Evolutionary conservation across 176 grass and related monocot species (phyloP), one percentile per base, ranked within the genome.

Genomic region (Eragrostis nindensis): DNA sequence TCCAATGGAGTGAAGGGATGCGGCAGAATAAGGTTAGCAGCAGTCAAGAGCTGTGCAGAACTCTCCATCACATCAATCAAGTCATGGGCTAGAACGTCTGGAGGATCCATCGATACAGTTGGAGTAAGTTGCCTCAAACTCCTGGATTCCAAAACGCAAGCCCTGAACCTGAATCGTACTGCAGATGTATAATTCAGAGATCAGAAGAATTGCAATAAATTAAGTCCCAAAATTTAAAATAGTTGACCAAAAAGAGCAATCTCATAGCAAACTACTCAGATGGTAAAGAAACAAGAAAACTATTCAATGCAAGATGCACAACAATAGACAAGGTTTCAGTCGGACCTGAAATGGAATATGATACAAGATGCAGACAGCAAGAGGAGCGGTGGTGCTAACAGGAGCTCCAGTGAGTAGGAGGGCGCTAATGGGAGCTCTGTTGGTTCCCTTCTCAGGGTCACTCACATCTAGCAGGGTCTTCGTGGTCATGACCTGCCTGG

Each of bases 1-100:
- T 84, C 80, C 11, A 32, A 38, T 70, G 60, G 8, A 83, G 49
- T 73, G 52, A 86, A 70, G 17, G 81, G 45, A 67, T 80, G 32
- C 45, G 75, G 68, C 38, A 68, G 80, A 71, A 45, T 72, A 40
- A 71, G 29, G 62, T 66, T 76, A 75, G 81, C 76, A 75, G 21
- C 70, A 45, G 57, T 87, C 27, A 79, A 71, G 21, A 82, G 16
- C 62, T 83, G 63, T 62, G 86, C 62, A 32, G 84, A 77, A 52
- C 57, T 47, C 40, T 93, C 48, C 22, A 79, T 72, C 15, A 71
- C 24, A 87, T 70, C 72, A 76, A 80, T 66, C 38, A 81, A 80
- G 60, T 82, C 65, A 70, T 80, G 49, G 46, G 26, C 21, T 22
- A 78, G 22, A 32, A 46, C 25, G 16, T 71, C 82, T 54, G 77